phyloP scores from a whole-genome alignment of 495 filamentous ascomycete genomes.

The Aspergillus homomorphus region DNA sequence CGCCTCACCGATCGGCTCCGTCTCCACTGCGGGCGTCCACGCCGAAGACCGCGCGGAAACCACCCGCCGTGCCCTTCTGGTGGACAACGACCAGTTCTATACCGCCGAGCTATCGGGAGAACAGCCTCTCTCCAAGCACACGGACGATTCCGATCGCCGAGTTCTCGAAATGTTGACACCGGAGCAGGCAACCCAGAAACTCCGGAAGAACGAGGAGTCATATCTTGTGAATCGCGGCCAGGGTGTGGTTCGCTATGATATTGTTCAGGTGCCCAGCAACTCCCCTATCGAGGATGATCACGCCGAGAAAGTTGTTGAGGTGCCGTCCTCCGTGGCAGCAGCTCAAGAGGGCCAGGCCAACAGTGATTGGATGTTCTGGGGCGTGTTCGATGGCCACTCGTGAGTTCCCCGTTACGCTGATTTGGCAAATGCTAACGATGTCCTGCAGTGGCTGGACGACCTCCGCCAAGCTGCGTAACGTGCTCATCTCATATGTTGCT shows the following conservation, averaged over 20 bases:
- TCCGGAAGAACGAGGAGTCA: slow-evolving; percentile 85
- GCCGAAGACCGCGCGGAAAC: slow-evolving; percentile 31
- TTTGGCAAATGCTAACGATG: slow-evolving; percentile 15
- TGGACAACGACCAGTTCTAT: slow-evolving; percentile 81
- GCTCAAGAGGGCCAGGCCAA: slow-evolving; percentile 49
- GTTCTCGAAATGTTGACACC: slow-evolving; percentile 94
- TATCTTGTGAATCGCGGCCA: slow-evolving; percentile 85
- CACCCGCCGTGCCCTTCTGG: slow-evolving; percentile 55
- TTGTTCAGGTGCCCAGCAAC: slow-evolving; percentile 93
- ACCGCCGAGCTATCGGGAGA: slow-evolving; percentile 76
- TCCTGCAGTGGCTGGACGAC: slow-evolving; percentile 87
- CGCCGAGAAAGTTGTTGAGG: slow-evolving; percentile 92
- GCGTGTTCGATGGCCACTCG: slow-evolving; percentile 96
- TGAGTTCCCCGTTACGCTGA: slow-evolving; percentile 37
- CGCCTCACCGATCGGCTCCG: slow-evolving; percentile 22
- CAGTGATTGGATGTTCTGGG: slow-evolving; percentile 99
- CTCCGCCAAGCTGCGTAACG: slow-evolving; percentile 90
- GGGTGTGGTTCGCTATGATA: slow-evolving; percentile 91
- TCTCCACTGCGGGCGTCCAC: slow-evolving; percentile 33
- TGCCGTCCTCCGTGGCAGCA: slow-evolving; percentile 57
- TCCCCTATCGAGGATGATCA: slow-evolving; percentile 99
- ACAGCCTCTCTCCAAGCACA: slow-evolving; percentile 80
- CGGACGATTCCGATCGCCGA: slow-evolving; percentile 73
- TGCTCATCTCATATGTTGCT: slow-evolving; percentile 86
- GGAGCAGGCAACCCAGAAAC: slow-evolving; percentile 86